Base-by-base conservation (phyloP, 768 basidiomycete species). In the Hemileccinum impolitum region DNA sequence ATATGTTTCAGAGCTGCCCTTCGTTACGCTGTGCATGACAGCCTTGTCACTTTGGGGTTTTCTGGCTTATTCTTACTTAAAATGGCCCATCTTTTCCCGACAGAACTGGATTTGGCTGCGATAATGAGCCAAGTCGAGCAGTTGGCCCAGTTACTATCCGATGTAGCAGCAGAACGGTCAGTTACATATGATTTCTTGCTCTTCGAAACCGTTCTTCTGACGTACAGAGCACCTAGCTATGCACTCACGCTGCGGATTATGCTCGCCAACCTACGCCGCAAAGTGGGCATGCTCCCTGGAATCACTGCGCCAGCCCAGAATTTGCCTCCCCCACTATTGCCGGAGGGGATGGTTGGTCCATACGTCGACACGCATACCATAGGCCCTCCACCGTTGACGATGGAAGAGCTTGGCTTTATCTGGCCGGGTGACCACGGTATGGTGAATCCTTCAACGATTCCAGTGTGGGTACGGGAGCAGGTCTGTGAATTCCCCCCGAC, bases 401-500 rank as follows among this genome's bases (percentile, higher is more conserved):
- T 89, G 78, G 88, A 92, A 61, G 93, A 93, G 58, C 77, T 93
- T 21, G 90, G 89, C 0, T 83, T 90, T 55, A 76, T 77, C 23
- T 87, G 85, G 81, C 85, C 87, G 50, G 72, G 70, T 42, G 79
- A 81, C 48, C 70, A 77, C 40, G 78, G 79, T 14, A 78, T 82
- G 43, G 83, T 94, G 65, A 90, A 81, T 62, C 87, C 90, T 10
- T 79, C 81, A 36, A 80, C 85, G 39, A 86, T 96, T 47, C 94
- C 94, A n/a, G 60, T 83, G 4, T 96, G 94, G 94, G 70, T 96
- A 49, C 92, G 90, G 64, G 94, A 95, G 68, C 85, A 90, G 73
- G 90, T 90, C 43, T 51, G 83, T 73, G 39, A 15, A 25, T 35
- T 44, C 34, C 35, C 44, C 30, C 25, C 15, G n/a, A 4, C 1